A percentile compares a stretch with the other conserved stretches of the same genome.
Evolutionary conservation across 306 rosid genomes (phyloP).

Genomic region (Inga leiocalycina): DNA sequence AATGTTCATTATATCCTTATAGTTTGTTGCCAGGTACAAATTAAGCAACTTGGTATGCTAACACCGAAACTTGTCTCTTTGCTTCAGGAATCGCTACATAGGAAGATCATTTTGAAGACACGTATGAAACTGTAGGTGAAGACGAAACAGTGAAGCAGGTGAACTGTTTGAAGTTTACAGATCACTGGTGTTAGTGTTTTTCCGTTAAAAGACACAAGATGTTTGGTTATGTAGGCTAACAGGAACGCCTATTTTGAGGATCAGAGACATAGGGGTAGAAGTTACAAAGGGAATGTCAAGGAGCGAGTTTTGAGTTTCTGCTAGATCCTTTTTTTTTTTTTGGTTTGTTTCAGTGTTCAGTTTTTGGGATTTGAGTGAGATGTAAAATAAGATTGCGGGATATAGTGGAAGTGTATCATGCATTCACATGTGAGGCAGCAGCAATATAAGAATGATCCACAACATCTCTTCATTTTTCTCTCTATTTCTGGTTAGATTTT

Average conservation of each 20-base stretch:
- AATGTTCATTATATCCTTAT: not conserved
- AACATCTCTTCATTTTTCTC: conserved; percentile 23
- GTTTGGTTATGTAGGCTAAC: conserved; percentile 83
- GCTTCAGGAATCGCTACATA: conserved; percentile 78
- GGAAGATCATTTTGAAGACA: conserved; percentile 66
- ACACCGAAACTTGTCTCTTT: conserved; percentile 34
- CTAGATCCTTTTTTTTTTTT: conserved; percentile 42
- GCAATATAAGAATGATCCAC: conserved; percentile 53
- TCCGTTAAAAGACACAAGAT: conserved; percentile 51
- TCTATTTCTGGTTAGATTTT: conserved; percentile 42
- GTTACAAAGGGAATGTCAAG: conserved; percentile 76
- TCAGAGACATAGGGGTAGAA: conserved; percentile 78
- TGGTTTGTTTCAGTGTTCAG: conserved; percentile 25
- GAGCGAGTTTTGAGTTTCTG: conserved; percentile 77
- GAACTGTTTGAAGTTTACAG: conserved; percentile 73
- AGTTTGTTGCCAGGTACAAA: not conserved
- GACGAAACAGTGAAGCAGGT: conserved; percentile 77
- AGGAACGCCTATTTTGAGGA: conserved; percentile 75
- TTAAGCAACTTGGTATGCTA: not conserved
- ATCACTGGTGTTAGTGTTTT: conserved; percentile 64
- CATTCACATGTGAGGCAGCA: conserved; percentile 83
- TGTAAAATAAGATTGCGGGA: conserved; percentile 99
- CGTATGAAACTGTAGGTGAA: conserved; percentile 58
- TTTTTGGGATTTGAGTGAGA: conserved; percentile 83
- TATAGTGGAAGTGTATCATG: conserved; percentile 91